These are phyloP conservation scores for Asclepias syriaca DNA, from an alignment of 257 asterid species.

Conservation along the genomic window DNA sequence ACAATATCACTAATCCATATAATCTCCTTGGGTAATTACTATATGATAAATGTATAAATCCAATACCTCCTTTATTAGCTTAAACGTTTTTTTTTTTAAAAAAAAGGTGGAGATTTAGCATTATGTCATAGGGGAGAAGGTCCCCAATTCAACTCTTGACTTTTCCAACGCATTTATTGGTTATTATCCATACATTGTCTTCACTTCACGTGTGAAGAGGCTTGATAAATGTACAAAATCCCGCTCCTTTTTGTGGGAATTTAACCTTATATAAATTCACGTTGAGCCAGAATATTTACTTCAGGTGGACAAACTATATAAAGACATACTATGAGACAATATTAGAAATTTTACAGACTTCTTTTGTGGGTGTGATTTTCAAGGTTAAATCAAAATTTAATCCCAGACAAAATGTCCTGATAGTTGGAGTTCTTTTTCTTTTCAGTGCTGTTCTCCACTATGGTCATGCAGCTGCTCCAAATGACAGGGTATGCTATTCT, in stretches of 20 bases:
- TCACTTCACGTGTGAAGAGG: no score
- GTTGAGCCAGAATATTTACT: background rate
- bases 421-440: slow-evolving; percentile 11
- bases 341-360: background rate
- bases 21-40: background rate
- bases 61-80: no score
- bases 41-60: no score
- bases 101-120: no score
- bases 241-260: no score
- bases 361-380: background rate
- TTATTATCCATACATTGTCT: no score
- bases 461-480: slow-evolving; percentile 99
- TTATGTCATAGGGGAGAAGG: no score
- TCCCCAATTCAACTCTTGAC: no score
- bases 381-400: background rate
- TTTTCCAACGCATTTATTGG: no score
- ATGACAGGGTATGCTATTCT: slow-evolving; percentile 65
- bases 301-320: background rate
- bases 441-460: slow-evolving; percentile 90
- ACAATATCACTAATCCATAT: background rate
- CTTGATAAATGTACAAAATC: no score
- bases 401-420: slow-evolving; percentile 27
- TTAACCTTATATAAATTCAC: background rate
- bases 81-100: no score
- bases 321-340: background rate